Base-by-base conservation (phyloP, 345 rosid genomes). In the Streptanthus diversifolius region DNA sequence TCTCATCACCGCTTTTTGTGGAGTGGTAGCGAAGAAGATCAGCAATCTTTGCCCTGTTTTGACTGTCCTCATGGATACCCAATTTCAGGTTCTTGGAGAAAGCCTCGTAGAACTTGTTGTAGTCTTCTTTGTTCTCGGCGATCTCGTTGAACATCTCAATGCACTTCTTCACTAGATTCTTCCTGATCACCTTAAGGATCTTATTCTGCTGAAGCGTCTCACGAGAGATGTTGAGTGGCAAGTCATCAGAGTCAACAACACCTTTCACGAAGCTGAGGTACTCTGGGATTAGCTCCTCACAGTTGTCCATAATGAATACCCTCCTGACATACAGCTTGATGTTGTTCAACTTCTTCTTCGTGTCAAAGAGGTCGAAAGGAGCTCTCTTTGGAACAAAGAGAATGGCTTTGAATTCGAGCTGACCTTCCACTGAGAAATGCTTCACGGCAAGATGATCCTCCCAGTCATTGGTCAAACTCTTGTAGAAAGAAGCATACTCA, bases 231-330 rank as follows among this genome's bases (percentile, higher is more conserved):
- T 90, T 92, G 33, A 92, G 96, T 0, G 98, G 98, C 72, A 92
- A 52, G 64, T 92, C 98, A 43, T 92, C 98, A 3, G 98, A 92
- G 70, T 92, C 96, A 7, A 92, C 98, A 25, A 92, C 95, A 22
- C 98, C 96, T 71, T 92, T 92, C 6, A 92, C 85, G 2, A 92
- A 92, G 19, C 95, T 83, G 3, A 90, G 95, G 62, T 82, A 92
- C 76, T 92, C 96, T 0, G 95, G 92, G 3, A 90, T 92, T 0
- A 92, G 82, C 36, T 92, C 98, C 53, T 92, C 98, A 22, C 98
- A 92, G 66, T 92, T 92, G 82, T 92, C 98, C 98, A 92, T 90
- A 2, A 92, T 92, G 73, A 92, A 92, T 25, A 92, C 98, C 47
- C 96, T 81, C 76, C 96, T 76, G 6, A 92, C 96, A 17, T 92